Evolutionary conservation across 768 basidiomycete species (phyloP), one percentile per base, ranked within the genome.

Genomic region (Mycena pura): DNA sequence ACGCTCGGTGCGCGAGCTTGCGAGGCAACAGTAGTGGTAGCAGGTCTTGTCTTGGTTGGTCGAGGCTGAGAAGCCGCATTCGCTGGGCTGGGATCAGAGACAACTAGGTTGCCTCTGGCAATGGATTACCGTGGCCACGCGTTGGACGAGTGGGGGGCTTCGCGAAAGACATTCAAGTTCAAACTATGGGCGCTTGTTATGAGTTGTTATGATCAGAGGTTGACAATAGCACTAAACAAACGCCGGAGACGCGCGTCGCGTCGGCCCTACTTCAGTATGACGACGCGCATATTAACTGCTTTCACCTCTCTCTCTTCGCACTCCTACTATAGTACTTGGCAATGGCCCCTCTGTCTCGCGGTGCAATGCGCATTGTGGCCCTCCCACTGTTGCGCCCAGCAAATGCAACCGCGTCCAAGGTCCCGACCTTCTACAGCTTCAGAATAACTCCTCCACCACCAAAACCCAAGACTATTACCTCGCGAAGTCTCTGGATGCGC

Each of bases 391-490:
- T 72, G 4, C 72, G 72, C 21, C 58, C 67, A 44, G 6, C 27
- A 15, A 41, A 39, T 57, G 50, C 31, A 21, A 49, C 60, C 22
- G 63, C 48, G 22, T 11, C 60, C 11, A 59, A 64, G 51, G 62
- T 74, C 31, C 68, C 79, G 25, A 74, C 78, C 14, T 84, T 79
- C 68, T 84, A 85, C 64, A 77, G 79, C 50, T 77, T 73, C 51
- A 70, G 70, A 61, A 62, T 78, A 44, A 43, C 63, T 32, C 65
- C 70, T 17, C 65, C 59, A 24, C 60, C 56, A 15, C 55, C 57
- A 38, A 64, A 60, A 49, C 52, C 54, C 10, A 41, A 61, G 21
- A 2, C 56, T 51, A 14, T 27, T 15, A 1, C 27, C n/a, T 65
- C 66, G 14, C 74, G 71, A 71, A 28, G 67, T 13, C 24, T 72